Base-by-base conservation (phyloP, 2,329 filamentous ascomycete genomes). In the Fusarium avenaceum region DNA sequence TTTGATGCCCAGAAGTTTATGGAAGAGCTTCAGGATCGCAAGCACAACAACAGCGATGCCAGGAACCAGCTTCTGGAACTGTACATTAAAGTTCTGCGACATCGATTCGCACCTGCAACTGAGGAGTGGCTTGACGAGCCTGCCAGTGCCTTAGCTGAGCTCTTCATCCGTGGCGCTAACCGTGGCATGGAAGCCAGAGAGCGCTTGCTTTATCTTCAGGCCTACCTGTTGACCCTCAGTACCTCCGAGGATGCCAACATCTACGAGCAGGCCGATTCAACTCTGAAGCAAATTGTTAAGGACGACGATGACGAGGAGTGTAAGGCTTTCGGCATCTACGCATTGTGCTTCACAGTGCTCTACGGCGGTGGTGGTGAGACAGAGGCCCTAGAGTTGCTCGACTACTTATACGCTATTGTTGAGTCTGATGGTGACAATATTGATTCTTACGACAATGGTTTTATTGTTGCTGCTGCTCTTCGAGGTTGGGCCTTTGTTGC, bases 401-500 rank as follows among this genome's bases (percentile, higher is more conserved):
- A 90, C 4, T 92, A 90, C 67, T 81, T 95, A 28, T 80, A 95
- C 13, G 91, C 94, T 60, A 92, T 97, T 49, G 83, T 94, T 19
- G 89, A 92, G 63, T 92, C 90, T 9, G 93, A 97, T 70, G 94
- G 94, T 4, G 85, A 90, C 39, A 87, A 85, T 3, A 84, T 95
- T 42, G 87, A 89, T 7, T 92, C 93, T 1, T 83, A 85, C 35
- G 93, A 97, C 73, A 90, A 90, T 67, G 87, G 85, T 0, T 83
- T 84, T 4, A 87, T 93, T 3, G 93, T 97, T 2, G 84, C 88
- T 5, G 91, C 92, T 1, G 92, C 93, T 0, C 82, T 96, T 2
- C 86, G 91, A 67, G 88, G 90, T 60, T 97, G 93, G 92, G 90
- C 90, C 2, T 91, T 95, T 67, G 85, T 96, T 7, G 92, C 91